Conservation (phyloP, 306 rosid genomes). For the Styphnolobium japonicum region DNA sequence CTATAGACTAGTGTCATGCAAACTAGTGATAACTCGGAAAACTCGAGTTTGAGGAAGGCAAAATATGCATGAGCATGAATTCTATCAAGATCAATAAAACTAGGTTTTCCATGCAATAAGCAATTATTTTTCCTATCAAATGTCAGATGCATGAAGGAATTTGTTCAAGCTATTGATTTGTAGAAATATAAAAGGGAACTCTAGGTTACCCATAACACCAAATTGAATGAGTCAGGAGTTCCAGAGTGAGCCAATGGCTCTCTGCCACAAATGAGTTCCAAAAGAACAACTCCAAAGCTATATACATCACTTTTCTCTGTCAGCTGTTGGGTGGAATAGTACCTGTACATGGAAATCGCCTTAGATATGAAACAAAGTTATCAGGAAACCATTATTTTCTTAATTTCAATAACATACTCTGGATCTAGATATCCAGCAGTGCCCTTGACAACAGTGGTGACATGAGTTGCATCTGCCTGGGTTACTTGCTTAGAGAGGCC, state of each 20-base stretch:
- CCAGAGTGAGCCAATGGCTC: conserved; percentile 86
- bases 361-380: neutral
- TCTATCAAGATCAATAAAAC: neutral
- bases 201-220: conserved; percentile 82
- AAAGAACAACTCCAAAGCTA: conserved; percentile 88
- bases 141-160: neutral
- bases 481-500: conserved; percentile 87
- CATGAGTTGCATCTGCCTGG: conserved; percentile 80
- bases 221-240: conserved; percentile 85
- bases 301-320: conserved; percentile 94
- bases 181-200: neutral
- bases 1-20: neutral
- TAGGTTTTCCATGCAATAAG: neutral
- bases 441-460: conserved; percentile 92
- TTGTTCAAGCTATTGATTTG: neutral
- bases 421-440: conserved; percentile 97
- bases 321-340: conserved; percentile 78
- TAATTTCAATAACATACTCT: conserved; percentile 53
- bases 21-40: neutral
- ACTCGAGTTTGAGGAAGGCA: neutral
- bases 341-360: conserved; percentile 39
- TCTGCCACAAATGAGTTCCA: conserved; percentile 95
- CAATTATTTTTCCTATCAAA: neutral
- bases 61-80: neutral
- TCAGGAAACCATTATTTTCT: neutral